These are phyloP conservation scores for Waltergamsia citrina DNA, from an alignment of 2,329 filamentous ascomycete genomes.

Conservation along the genomic window DNA sequence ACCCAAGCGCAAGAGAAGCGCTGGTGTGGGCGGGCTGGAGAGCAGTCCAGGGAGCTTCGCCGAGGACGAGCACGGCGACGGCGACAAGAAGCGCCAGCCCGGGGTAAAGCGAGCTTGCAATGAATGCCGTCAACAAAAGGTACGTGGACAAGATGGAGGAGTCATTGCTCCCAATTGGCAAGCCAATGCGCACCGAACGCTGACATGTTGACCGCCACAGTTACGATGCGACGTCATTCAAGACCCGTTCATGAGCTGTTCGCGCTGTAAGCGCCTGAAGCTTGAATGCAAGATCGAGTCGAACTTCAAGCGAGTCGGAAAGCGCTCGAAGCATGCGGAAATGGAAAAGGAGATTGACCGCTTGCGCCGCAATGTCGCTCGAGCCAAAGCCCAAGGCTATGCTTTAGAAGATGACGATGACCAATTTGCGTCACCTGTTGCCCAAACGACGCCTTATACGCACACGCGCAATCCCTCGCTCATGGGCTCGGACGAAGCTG, in stretches of 20 bases:
- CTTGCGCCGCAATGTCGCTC: conserved; percentile 50
- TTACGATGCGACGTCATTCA: conserved; percentile 77
- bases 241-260: conserved; percentile 70
- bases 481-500: conserved; percentile 60
- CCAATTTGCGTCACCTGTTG: conserved; percentile 48
- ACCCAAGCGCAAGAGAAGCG: conserved; percentile 51
- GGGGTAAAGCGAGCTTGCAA: conserved; percentile 75
- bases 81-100: conserved; percentile 54
- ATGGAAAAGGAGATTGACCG: conserved; percentile 78
- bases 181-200: conserved; percentile 4
- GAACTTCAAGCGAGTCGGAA: conserved; percentile 78
- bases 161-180: too few species aligned
- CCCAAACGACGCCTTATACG: conserved; percentile 39
- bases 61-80: conserved; percentile 41
- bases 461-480: conserved; percentile 53
- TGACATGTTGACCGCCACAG: conserved; percentile 32
- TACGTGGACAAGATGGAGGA: too few species aligned
- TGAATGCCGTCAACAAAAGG: conserved; percentile 79
- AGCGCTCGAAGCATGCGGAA: conserved; percentile 74
- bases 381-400: conserved; percentile 51
- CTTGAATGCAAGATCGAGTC: conserved; percentile 80
- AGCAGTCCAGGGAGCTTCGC: conserved; percentile 49
- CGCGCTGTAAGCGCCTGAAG: conserved; percentile 68
- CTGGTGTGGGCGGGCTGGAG: conserved; percentile 38
- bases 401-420: conserved; percentile 44